Conservation (phyloP, 331 rosid species). For the Rosa hybrid region DNA sequence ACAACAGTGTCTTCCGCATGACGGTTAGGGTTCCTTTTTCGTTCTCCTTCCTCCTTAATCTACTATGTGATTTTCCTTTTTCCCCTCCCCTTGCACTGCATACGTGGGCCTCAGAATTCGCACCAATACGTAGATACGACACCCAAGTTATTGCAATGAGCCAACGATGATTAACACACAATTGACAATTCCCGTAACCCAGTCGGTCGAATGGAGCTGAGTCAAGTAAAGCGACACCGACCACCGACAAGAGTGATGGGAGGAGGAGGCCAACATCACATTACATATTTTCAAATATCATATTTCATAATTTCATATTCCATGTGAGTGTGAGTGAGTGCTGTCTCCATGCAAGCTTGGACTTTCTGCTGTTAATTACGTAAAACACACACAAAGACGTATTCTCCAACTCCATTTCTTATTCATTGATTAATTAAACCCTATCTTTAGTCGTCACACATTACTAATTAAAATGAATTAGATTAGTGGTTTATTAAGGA, state of each 20-base stretch:
- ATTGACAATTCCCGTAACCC: not conserved
- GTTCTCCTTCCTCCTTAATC: no score
- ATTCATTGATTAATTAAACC: not conserved
- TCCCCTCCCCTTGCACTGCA: not conserved
- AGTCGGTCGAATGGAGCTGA: not conserved
- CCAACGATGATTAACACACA: not conserved
- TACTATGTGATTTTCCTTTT: not conserved
- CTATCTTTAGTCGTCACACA: not conserved
- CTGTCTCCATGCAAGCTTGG: not conserved
- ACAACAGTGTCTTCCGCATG: no score
- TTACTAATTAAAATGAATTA: not conserved
- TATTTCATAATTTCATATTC: not conserved
- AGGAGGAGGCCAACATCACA: not conserved
- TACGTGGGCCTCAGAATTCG: not conserved
- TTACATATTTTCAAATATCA: no score
- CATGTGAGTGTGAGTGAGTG: not conserved
- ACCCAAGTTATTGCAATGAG: not conserved
- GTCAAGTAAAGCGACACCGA: slow-evolving; percentile 1
- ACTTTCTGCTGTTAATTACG: not conserved
- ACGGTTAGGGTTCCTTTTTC: no score
- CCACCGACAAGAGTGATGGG: not conserved
- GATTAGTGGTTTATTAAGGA: not conserved
- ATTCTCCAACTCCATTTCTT: not conserved
- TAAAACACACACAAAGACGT: not conserved
- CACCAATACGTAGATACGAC: no score